phyloP scores from a whole-genome alignment of 208 protist species.

The Leptomonas pyrrhocoris region DNA sequence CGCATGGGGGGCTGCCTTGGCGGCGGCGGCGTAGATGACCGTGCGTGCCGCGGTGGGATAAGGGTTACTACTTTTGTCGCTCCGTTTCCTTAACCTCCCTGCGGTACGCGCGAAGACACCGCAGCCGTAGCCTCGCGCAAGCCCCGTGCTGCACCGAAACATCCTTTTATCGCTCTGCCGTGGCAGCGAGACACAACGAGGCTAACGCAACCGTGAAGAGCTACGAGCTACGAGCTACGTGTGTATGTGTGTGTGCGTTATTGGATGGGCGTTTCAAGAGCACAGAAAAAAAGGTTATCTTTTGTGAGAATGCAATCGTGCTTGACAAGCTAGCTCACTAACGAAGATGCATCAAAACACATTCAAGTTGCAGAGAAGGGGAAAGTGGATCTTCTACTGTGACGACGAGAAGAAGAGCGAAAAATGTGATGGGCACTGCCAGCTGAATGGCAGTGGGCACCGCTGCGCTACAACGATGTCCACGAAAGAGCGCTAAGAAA shows the following conservation, averaged over 20 bases:
- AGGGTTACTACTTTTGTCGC: conserved; percentile 45
- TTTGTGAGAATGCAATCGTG: too few relatives aligned
- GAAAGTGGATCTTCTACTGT: too few relatives aligned
- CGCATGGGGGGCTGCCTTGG: background rate
- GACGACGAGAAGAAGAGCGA: too few relatives aligned
- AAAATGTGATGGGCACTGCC: too few relatives aligned
- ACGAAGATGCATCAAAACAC: too few relatives aligned
- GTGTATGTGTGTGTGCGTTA: too few relatives aligned
- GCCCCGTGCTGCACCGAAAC: conserved; percentile 29
- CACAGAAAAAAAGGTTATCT: too few relatives aligned
- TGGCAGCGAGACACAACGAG: background rate
- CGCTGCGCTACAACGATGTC: too few relatives aligned
- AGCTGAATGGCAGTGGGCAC: too few relatives aligned
- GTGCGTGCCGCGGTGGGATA: conserved; percentile 54
- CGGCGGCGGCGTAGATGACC: conserved; percentile 47
- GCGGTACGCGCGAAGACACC: conserved; percentile 31
- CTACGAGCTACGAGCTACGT: background rate
- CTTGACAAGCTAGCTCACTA: too few relatives aligned
- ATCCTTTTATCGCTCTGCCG: background rate
- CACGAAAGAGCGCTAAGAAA: conserved; percentile 1
- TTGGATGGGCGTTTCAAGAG: too few relatives aligned
- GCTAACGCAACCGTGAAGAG: conserved; percentile 8
- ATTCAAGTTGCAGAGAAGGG: too few relatives aligned
- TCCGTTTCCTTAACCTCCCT: conserved; percentile 38
- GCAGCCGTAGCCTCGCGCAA: conserved; percentile 28